phyloP scores from a whole-genome alignment of 139 green algal genomes.

The Zygnema circumcarinatum region DNA sequence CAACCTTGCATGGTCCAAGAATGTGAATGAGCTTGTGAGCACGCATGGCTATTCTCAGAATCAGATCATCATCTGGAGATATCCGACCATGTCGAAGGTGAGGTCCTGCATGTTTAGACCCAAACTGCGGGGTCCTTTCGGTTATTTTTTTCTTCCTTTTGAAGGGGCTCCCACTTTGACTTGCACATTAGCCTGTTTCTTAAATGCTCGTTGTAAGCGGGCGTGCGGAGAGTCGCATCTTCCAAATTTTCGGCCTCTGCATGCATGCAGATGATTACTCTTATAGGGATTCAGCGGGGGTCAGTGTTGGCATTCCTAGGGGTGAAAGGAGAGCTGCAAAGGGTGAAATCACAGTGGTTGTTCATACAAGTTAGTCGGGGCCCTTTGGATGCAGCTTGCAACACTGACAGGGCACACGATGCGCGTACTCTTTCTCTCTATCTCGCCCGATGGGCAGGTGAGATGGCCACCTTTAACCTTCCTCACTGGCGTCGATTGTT shows the following conservation, averaged over 20 bases:
- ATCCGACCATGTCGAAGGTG: conserved; percentile 78
- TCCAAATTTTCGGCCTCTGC: too few relatives aligned
- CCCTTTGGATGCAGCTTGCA: conserved; percentile 71
- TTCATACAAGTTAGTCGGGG: too few relatives aligned
- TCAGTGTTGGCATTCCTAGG: too few relatives aligned
- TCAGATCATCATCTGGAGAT: conserved; percentile 91
- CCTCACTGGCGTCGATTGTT: too few relatives aligned
- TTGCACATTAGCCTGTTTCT: background rate
- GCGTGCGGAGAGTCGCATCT: too few relatives aligned
- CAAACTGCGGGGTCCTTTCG: conserved; percentile 13
- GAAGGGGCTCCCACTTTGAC: background rate
- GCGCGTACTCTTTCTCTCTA: conserved; percentile 92
- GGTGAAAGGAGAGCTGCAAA: too few relatives aligned
- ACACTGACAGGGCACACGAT: conserved; percentile 94
- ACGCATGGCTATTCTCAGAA: conserved; percentile 99
- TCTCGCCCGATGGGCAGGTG: conserved; percentile 85
- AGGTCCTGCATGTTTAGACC: conserved; percentile 8
- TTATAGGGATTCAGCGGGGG: too few relatives aligned
- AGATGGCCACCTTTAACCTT: too few relatives aligned
- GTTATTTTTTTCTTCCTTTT: conserved; percentile 1
- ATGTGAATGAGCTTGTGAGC: conserved; percentile 96
- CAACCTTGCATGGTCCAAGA: conserved; percentile 95
- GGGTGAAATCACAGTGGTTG: too few relatives aligned
- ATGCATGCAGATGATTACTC: too few relatives aligned
- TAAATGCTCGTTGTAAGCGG: background rate